phyloP scores from a whole-genome alignment of 768 basidiomycete species.

The Cyclocybe aegerita region DNA sequence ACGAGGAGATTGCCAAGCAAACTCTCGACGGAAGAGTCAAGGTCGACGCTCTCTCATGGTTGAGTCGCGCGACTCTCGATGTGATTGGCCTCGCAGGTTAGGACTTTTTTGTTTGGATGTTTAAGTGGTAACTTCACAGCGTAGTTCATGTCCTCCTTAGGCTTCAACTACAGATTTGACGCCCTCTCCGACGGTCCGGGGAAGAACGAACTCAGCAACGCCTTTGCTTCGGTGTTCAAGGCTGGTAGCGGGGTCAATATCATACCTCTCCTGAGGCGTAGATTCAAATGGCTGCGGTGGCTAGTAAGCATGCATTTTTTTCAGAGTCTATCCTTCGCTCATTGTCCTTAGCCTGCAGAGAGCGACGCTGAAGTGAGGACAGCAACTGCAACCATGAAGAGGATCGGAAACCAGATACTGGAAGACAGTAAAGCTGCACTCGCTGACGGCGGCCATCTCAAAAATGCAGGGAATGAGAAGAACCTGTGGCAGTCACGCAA shows the following conservation, averaged over 20 bases:
- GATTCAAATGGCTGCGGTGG: conserved; percentile 33
- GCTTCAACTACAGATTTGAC: conserved; percentile 30
- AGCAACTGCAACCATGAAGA: conserved; percentile 37
- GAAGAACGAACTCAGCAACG: conserved; percentile 46
- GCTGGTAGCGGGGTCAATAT: conserved; percentile 32
- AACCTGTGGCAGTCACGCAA: conserved; percentile 35
- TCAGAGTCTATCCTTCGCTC: neutral
- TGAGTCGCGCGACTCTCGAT: conserved; percentile 69
- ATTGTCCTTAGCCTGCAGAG: conserved; percentile 21
- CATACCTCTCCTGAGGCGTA: conserved; percentile 25
- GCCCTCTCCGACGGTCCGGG: conserved; percentile 21
- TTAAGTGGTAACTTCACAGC: neutral
- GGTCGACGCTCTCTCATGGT: conserved; percentile 63
- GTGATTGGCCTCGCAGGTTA: conserved; percentile 70
- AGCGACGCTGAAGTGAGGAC: conserved; percentile 20
- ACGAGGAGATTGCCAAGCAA: conserved; percentile 28
- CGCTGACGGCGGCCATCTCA: neutral
- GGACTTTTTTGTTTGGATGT: conserved; percentile 21
- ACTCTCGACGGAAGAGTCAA: conserved; percentile 18
- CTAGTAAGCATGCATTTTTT: conserved; percentile 25
- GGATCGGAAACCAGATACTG: conserved; percentile 49
- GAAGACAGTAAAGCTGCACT: conserved; percentile 41
- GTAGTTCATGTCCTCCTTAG: conserved; percentile 3
- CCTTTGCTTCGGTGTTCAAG: conserved; percentile 47
- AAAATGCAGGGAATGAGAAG: conserved; percentile 19